Base-by-base conservation (phyloP, 768 basidiomycete genomes). In the Hortiboletus flavorubellus region DNA sequence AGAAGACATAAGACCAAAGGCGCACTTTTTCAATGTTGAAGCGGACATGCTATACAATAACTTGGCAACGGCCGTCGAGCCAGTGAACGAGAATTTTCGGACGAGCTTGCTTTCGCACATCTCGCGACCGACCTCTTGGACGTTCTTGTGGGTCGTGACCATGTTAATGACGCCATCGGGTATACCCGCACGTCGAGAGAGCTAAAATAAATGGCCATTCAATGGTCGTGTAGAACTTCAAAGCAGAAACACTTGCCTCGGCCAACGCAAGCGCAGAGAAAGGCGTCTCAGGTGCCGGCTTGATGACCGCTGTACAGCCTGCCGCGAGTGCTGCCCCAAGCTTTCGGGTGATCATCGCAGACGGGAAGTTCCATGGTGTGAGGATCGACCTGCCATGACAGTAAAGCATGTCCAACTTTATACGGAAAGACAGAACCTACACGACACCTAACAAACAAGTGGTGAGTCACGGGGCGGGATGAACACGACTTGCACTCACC, bases 141-240 rank as follows among this genome's bases (percentile, higher is more conserved):
- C 85, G 64, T 97, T 84, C 67, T 88, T 88, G 46, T 87, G 82
- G 2, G 94, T 94, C 2, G 93, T 91, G 40, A 99, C 84, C 46
- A 97, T 80, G 73, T 99, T 98, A 70, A 99, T 85, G 37, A 98
- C 97, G 42, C 97, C 97, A 34, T 89, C 84, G 5, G 97, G 96
- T 42, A 99, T 76, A 34, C 96, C 97, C n/a, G 95, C 96, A 39
- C 93, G 87, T 43, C 78, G 78, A 2, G 85, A 84, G 33, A 98
- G 81, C 90, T 95, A 43, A 29, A 5, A 58, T 23, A 39, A 34
- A 39, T 5, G 37, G 21, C 1, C 7, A 10, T 54, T 55, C 42
- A 37, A 50, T 49, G 31, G 2, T 33, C 23, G 29, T 8, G 1
- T 14, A 21, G 12, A 35, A 16, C 8, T 3, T 18, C 8, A 23